Evolutionary conservation across 257 asterid genomes (phyloP).

Genomic region (Henckelia pumila): DNA sequence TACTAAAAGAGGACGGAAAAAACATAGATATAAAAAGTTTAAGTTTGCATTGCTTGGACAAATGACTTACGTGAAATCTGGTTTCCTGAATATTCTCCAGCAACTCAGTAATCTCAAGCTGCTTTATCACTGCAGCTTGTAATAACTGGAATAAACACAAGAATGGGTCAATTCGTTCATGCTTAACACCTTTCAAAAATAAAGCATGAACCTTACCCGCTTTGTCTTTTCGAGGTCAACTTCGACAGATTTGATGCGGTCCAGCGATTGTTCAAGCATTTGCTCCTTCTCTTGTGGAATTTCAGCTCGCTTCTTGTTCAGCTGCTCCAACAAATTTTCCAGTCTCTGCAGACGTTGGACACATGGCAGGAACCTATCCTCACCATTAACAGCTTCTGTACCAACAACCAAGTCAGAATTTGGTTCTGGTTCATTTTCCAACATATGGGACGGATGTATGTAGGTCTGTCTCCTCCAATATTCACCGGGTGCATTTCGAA

Average conservation of each 20-base stretch:
- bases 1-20: background rate
- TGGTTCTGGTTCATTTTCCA: constrained; percentile 39
- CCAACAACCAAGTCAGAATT: constrained; percentile 23
- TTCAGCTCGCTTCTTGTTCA: constrained; percentile 69
- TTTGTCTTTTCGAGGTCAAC: constrained; percentile 83
- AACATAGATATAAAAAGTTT: too few species aligned
- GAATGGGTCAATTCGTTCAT: constrained; percentile 13
- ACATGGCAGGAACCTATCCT: constrained; percentile 54
- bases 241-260: constrained; percentile 81
- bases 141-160: constrained; percentile 49
- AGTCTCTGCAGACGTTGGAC: constrained; percentile 72
- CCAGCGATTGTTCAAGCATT: constrained; percentile 76
- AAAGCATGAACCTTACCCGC: constrained; percentile 44
- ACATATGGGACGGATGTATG: constrained; percentile 35
- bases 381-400: constrained; percentile 33
- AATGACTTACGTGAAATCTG: constrained; percentile 37
- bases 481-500: constrained; percentile 43
- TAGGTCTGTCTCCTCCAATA: constrained; percentile 53
- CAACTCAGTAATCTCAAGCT: constrained; percentile 65
- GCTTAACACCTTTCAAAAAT: constrained; percentile 13
- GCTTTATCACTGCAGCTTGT: constrained; percentile 71
- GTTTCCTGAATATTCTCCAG: constrained; percentile 68
- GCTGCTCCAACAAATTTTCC: constrained; percentile 70
- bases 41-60: background rate
- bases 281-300: constrained; percentile 86